Percentiles rank a stretch among this genome's conserved stretches.
Conservation (phyloP, 768 basidiomycete genomes). For the Leccinum boreale region DNA sequence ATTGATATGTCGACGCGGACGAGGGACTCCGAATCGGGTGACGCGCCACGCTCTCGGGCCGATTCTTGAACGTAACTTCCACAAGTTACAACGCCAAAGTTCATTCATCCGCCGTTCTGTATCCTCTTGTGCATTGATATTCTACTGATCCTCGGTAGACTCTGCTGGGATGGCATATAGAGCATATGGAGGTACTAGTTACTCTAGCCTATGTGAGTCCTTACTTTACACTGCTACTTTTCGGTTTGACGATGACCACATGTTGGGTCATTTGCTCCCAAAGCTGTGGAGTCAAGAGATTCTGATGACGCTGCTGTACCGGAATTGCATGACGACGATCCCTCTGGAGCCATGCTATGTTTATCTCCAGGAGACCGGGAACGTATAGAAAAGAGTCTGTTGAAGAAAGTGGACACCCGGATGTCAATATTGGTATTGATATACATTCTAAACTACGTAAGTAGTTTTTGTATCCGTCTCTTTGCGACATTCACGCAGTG, state of each 20-base stretch:
- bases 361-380: conserved; percentile 25
- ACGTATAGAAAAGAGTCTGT: conserved; percentile 40
- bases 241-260: background rate
- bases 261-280: background rate
- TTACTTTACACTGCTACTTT: background rate
- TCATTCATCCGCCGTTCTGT: background rate
- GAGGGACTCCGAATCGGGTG: too few species aligned
- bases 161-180: conserved; percentile 8
- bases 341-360: background rate
- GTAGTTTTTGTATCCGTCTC: conserved; percentile 1
- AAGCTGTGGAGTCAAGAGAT: conserved; percentile 6
- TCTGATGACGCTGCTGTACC: background rate
- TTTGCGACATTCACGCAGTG: background rate
- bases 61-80: background rate
- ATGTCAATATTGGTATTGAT: conserved; percentile 36
- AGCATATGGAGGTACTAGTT: conserved; percentile 4
- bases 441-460: conserved; percentile 36
- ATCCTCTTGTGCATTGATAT: background rate
- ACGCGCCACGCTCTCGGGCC: too few species aligned
- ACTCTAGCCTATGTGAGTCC: conserved; percentile 19
- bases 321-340: background rate
- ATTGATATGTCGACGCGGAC: too few species aligned
- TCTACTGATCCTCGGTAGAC: background rate
- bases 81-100: background rate
- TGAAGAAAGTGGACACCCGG: conserved; percentile 34